Evolutionary conservation across 148 eudicot genomes (phyloP).

Genomic region (Simmondsia chinensis): DNA sequence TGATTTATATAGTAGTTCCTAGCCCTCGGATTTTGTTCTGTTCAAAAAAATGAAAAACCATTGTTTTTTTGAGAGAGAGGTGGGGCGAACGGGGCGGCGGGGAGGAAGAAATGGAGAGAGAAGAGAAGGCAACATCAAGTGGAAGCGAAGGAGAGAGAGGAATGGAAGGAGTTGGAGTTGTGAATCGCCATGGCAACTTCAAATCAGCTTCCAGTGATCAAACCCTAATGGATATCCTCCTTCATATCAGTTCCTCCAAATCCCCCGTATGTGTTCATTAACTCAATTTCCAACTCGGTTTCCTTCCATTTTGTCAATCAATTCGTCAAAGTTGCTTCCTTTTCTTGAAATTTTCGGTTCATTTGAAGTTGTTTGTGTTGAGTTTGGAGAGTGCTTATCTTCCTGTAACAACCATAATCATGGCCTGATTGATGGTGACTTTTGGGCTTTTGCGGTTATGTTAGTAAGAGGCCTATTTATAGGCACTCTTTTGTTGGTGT

Average conservation of each 20-base stretch:
- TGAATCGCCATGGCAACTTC: slow-evolving; percentile 27
- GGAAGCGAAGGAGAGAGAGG: not conserved
- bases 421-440: too few species aligned
- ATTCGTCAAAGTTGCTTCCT: not conserved
- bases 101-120: not conserved
- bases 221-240: slow-evolving; percentile 38
- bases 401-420: too few species aligned
- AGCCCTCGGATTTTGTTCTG: too few species aligned
- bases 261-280: slow-evolving; percentile 59
- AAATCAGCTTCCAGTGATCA: slow-evolving; percentile 46
- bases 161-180: too few species aligned
- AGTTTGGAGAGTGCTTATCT: too few species aligned
- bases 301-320: not conserved
- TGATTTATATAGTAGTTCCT: too few species aligned
- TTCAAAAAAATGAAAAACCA: too few species aligned
- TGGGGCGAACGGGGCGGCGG: not conserved
- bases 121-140: not conserved
- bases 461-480: too few species aligned
- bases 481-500: too few species aligned
- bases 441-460: too few species aligned
- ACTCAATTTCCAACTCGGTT: not conserved
- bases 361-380: too few species aligned
- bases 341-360: not conserved
- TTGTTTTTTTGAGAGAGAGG: not conserved
- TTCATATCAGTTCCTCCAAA: slow-evolving; percentile 55